Base-by-base conservation (phyloP, 441 rosid species). In the Gossypium armourianum region DNA sequence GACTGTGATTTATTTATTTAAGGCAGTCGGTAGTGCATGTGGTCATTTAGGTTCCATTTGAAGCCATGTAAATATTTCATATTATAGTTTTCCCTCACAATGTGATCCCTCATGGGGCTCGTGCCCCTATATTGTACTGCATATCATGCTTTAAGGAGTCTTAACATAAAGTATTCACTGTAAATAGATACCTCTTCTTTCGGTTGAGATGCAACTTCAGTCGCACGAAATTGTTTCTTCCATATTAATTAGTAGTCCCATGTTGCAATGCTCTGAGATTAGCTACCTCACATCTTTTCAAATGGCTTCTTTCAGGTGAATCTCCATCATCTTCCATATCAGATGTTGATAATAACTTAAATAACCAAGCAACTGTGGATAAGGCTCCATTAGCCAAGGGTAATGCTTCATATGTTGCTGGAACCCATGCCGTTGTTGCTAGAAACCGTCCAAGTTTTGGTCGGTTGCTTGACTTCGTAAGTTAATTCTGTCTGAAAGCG, bases 251-350 rank as follows among this genome's bases (percentile, higher is more conserved):
- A 36, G 47, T 49, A 24, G 54, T 58, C 19, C 23, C 63, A 50
- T 36, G 52, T 56, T 32, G 17, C 20, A 4, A 29, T 50, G 26
- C 43, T 47, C 55, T 56, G 23, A 74, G 71, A 61, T 55, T 16
- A 24, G 62, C 47, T 24, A 43, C 50, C 16, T 62, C 69, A 7
- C 36, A 58, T 28, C 36, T 63, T 17, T 49, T 16, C 62, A 72
- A 72, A 56, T 74, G 47, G 52, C 77, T 77, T 80, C 68, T 66
- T 68, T 66, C 82, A 93, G 97, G 96, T 72, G 97, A 91, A 74
- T 91, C 96, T 58, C 95, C 98, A 10, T 89, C 97, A 28, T 91
- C 98, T 16, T 89, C 96, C 17, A 87, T 90, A 72, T 93, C 98
- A 10, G 98, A 93, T 78, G 76, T 88, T 43, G 98, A 93, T 75